Base-by-base conservation (phyloP, 306 rosid species). In the Sechiopsis laciniata region DNA sequence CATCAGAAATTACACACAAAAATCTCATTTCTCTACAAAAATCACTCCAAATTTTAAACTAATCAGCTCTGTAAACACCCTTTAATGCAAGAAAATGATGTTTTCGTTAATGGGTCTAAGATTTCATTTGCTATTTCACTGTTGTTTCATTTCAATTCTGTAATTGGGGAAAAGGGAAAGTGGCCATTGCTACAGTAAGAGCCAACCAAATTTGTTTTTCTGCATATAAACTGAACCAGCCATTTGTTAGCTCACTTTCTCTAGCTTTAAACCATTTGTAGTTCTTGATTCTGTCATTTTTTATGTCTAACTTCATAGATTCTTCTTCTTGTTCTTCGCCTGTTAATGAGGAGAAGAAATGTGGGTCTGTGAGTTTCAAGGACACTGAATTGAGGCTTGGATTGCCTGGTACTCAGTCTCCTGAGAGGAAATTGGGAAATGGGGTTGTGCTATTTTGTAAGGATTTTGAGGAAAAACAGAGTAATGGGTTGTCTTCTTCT, bases 361-460 rank as follows among this genome's bases (percentile, higher is more conserved):
- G 83, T 56, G 79, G 81, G 8, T 81, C 83, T 64, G 82, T 85
- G 55, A 89, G 84, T 83, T 83, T 90, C 78, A 93, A 86, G 82
- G 91, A 93, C 80, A 93, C 98, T 37, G 98, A 94, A 73, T 89
- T 94, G 8, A 90, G 98, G 72, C 96, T 94, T 55, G 97, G 98
- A 20, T 76, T 90, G 55, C 98, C 98, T 61, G 97, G 98, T 69
- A 78, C 82, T 21, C 74, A 77, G 69, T 89, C 86, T 26, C 90
- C 93, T 53, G 94, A 88, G 80, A 87, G 90, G 56, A 93, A 87
- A 64, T 12, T 80, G 59, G 85, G 65, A 55, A 9, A 4, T 81
- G 78, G 58, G 45, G 75, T 87, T 19, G 84, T 96, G 55, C 82
- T 88, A 46, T 89, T 84, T 71, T 86, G 94, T 12, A 89, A 86